Conservation (phyloP, 495 filamentous ascomycete species). For the Daldinia childiae region DNA sequence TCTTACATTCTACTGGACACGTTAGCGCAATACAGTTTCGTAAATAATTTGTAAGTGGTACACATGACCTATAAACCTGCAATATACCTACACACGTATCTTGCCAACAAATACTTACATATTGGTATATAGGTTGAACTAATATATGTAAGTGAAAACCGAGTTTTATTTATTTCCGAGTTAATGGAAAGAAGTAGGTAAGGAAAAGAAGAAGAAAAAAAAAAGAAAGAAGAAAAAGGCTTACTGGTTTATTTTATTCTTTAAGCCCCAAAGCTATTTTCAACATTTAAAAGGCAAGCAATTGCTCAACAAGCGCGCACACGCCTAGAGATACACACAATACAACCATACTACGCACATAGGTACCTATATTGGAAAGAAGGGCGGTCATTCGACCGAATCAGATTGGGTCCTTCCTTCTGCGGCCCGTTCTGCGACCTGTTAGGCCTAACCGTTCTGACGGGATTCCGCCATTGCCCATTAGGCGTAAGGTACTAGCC, state of each 20-base stretch:
- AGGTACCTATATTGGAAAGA: slow-evolving; percentile 17
- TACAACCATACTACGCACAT: not conserved
- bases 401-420: slow-evolving; percentile 41
- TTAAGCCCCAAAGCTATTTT: not conserved
- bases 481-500: slow-evolving; percentile 43
- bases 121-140: not conserved
- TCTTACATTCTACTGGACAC: slow-evolving; percentile 8
- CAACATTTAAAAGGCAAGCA: not conserved
- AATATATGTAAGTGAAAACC: not conserved
- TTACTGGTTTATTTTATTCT: slow-evolving; percentile 1
- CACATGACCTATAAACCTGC: slow-evolving; percentile 13
- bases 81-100: not conserved
- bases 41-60: slow-evolving; percentile 28
- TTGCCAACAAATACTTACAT: slow-evolving; percentile 10
- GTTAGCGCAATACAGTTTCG: slow-evolving; percentile 4
- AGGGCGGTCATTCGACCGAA: slow-evolving; percentile 32
- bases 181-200: not conserved
- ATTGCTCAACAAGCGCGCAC: not conserved
- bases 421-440: slow-evolving; percentile 45
- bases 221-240: not conserved
- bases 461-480: slow-evolving; percentile 43
- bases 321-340: not conserved
- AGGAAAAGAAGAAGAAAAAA: not conserved
- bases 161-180: not conserved
- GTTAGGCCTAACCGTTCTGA: slow-evolving; percentile 41